These are phyloP conservation scores for Claviceps africana DNA, from an alignment of 2,329 filamentous ascomycete species.

Conservation along the genomic window DNA sequence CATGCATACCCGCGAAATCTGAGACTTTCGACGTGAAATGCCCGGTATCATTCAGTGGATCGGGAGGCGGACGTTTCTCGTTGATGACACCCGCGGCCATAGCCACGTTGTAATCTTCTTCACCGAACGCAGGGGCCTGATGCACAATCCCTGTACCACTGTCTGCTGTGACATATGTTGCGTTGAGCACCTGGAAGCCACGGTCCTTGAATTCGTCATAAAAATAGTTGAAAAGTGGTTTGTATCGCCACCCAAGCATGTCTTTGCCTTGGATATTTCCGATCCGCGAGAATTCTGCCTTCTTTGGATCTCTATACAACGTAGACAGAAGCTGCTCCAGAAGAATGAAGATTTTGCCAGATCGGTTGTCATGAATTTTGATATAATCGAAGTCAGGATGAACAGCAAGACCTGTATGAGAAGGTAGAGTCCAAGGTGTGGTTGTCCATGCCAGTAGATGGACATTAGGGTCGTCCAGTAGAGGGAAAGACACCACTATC, in stretches of 20 bases:
- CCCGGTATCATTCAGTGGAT: slow-evolving; percentile 77
- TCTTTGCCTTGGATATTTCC: slow-evolving; percentile 52
- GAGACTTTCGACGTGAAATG: slow-evolving; percentile 62
- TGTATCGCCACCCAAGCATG: slow-evolving; percentile 58
- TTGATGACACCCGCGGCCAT: slow-evolving; percentile 63
- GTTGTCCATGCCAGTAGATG: slow-evolving; percentile 78
- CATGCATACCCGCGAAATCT: slow-evolving; percentile 76
- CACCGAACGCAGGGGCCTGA: slow-evolving; percentile 84
- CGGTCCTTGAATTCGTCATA: slow-evolving; percentile 76
- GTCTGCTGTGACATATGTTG: slow-evolving; percentile 74
- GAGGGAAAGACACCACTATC: slow-evolving; percentile 75
- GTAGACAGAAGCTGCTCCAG: slow-evolving; percentile 69
- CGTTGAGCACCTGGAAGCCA: slow-evolving; percentile 71
- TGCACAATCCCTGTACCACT: slow-evolving; percentile 91
- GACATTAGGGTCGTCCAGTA: slow-evolving; percentile 62
- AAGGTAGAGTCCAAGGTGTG: slow-evolving; percentile 74
- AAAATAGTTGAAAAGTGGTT: slow-evolving; percentile 82
- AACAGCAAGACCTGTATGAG: slow-evolving; percentile 62
- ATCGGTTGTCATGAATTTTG: slow-evolving; percentile 71
- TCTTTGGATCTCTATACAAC: slow-evolving; percentile 69
- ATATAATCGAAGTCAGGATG: slow-evolving; percentile 77
- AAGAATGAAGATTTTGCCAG: slow-evolving; percentile 72
- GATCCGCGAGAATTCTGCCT: slow-evolving; percentile 58
- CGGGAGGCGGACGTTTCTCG: slow-evolving; percentile 66
- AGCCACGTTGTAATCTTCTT: slow-evolving; percentile 86